phyloP scores from a whole-genome alignment of 2,329 filamentous ascomycete species.

The Calycina herbarum region DNA sequence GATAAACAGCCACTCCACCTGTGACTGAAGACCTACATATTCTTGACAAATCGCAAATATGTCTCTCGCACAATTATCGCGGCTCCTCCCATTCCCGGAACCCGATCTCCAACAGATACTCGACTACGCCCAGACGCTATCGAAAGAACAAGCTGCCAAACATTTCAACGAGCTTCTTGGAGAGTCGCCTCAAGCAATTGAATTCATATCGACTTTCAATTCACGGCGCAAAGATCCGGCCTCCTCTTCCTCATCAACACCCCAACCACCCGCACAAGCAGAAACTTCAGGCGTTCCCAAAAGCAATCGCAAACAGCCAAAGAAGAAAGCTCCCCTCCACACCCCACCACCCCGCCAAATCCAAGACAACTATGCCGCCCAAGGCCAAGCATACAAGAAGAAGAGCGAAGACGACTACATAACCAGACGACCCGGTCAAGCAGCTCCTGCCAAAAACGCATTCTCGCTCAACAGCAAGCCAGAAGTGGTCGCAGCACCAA shows the following conservation, averaged over 20 bases:
- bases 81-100: conserved; percentile 81
- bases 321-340: conserved; percentile 62
- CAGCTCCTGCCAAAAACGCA: conserved; percentile 40
- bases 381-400: conserved; percentile 73
- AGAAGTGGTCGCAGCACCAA: conserved; percentile 51
- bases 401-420: conserved; percentile 74
- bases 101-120: conserved; percentile 82
- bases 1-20: background rate
- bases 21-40: background rate
- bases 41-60: conserved; percentile 21
- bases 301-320: conserved; percentile 50
- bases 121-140: conserved; percentile 75
- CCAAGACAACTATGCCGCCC: conserved; percentile 58
- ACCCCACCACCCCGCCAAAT: conserved; percentile 63
- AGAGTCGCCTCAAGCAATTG: conserved; percentile 72
- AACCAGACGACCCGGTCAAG: conserved; percentile 43
- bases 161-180: conserved; percentile 88
- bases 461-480: conserved; percentile 47
- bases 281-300: conserved; percentile 47
- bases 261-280: conserved; percentile 13
- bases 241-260: conserved; percentile 15
- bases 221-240: conserved; percentile 54
- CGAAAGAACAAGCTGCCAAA: conserved; percentile 74
- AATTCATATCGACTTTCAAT: conserved; percentile 76
- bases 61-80: conserved; percentile 68